A percentile compares a stretch with the other conserved stretches of the same genome.
Evolutionary conservation across 2,329 filamentous ascomycete genomes (phyloP).

Genomic region (Colletotrichum orbiculare): DNA sequence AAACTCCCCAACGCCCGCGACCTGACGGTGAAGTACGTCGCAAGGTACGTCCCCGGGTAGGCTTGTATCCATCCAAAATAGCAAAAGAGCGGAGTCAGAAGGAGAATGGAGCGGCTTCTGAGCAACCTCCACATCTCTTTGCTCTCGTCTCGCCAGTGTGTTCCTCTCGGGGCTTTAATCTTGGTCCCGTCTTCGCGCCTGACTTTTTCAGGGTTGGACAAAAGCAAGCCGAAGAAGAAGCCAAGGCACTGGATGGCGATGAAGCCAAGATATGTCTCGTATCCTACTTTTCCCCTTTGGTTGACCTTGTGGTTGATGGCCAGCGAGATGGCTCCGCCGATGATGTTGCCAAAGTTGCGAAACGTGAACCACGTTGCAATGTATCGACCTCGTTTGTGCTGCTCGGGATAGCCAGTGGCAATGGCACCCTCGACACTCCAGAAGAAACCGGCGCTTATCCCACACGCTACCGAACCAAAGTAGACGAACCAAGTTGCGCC

Average conservation of each 20-base stretch:
- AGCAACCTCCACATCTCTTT: conserved; percentile 49
- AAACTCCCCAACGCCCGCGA: conserved; percentile 50
- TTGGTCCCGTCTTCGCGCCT: conserved; percentile 54
- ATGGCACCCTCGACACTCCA: conserved; percentile 77
- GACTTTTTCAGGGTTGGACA: conserved; percentile 58
- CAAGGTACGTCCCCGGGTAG: conserved; percentile 54
- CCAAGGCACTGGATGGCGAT: conserved; percentile 60
- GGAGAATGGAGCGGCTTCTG: conserved; percentile 45
- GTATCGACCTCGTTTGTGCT: conserved; percentile 67
- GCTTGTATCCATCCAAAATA: conserved; percentile 50
- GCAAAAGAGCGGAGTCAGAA: conserved; percentile 45
- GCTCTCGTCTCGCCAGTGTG: conserved; percentile 40
- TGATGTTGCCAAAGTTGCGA: conserved; percentile 54
- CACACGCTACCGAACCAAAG: conserved; percentile 42
- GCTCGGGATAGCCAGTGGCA: conserved; percentile 72
- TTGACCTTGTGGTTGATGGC: conserved; percentile 55
- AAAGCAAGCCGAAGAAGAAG: conserved; percentile 52
- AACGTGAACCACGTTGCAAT: conserved; percentile 62
- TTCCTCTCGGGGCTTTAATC: conserved; percentile 45
- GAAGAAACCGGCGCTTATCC: conserved; percentile 72
- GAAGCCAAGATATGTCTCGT: conserved; percentile 56
- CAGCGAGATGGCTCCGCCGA: conserved; percentile 62
- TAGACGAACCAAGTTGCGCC: conserved; percentile 57
- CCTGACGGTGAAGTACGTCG: conserved; percentile 55
- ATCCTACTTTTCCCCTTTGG: conserved; percentile 50